These are phyloP conservation scores for Candolleomyces efflorescens DNA, from an alignment of 768 basidiomycete genomes.

Conservation along the genomic window DNA sequence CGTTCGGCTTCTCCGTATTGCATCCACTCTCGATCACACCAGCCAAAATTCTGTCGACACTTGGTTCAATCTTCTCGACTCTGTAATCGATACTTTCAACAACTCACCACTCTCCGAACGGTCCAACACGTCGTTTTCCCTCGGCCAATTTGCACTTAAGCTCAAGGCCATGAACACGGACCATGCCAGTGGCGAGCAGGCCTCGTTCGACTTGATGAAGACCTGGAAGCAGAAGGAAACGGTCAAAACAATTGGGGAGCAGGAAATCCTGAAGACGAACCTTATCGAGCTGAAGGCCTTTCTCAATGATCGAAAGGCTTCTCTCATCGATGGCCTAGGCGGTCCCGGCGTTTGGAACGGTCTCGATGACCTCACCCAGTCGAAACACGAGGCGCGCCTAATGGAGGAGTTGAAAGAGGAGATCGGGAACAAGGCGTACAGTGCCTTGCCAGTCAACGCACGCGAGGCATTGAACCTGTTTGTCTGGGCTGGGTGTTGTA, in stretches of 20 bases:
- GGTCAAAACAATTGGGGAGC: neutral
- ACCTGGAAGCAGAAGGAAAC: neutral
- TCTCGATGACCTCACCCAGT: slow-evolving; percentile 17
- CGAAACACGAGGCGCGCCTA: slow-evolving; percentile 11
- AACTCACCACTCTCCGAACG: neutral
- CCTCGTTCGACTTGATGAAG: neutral
- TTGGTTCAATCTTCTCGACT: neutral
- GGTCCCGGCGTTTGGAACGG: slow-evolving; percentile 21
- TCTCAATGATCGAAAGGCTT: slow-evolving; percentile 17
- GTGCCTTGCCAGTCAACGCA: slow-evolving; percentile 15
- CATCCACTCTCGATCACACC: neutral
- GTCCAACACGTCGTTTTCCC: neutral
- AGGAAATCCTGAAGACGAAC: neutral
- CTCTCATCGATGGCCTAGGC: slow-evolving; percentile 14
- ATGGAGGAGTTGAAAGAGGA: slow-evolving; percentile 12
- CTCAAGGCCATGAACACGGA: neutral
- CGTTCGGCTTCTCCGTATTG: neutral
- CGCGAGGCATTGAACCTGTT: slow-evolving; percentile 20
- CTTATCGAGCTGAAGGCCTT: neutral
- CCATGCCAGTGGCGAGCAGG: neutral
- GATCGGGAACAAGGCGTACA: slow-evolving; percentile 20
- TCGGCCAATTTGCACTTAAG: neutral
- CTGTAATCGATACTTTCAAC: neutral
- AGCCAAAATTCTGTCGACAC: neutral
- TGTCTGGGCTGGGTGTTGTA: slow-evolving; percentile 32